phyloP scores from a whole-genome alignment of 2,329 filamentous ascomycete genomes.

The Rhynchosporium graminicola region DNA sequence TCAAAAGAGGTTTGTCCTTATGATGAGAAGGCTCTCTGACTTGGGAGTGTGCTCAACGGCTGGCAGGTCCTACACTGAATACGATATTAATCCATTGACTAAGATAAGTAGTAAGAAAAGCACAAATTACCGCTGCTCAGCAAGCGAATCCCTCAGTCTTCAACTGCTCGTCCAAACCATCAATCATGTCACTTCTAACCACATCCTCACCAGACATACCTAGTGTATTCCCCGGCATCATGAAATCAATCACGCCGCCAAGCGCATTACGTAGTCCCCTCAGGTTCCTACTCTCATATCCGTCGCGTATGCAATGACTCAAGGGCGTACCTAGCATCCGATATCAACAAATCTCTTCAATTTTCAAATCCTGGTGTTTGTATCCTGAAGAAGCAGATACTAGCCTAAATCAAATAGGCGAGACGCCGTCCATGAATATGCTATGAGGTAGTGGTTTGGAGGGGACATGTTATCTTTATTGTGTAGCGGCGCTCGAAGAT shows the following conservation, averaged over 20 bases:
- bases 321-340: neutral
- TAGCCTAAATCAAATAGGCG: neutral
- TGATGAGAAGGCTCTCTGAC: too few species aligned
- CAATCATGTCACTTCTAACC: neutral
- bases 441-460: neutral
- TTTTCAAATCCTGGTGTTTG: neutral
- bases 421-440: neutral
- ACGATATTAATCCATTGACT: too few species aligned
- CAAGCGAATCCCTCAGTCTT: neutral
- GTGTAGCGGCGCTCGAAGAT: neutral
- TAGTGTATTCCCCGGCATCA: neutral
- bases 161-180: neutral
- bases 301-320: neutral
- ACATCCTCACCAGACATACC: neutral
- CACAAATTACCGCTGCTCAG: neutral
- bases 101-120: too few species aligned
- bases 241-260: neutral
- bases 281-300: neutral
- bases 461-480: neutral
- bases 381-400: neutral
- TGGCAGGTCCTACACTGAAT: too few species aligned
- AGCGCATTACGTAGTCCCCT: neutral
- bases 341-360: conserved; percentile 4
- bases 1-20: too few species aligned
- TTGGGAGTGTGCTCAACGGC: too few species aligned